Conservation (phyloP, 2,329 filamentous ascomycete species). For the Aspergillus sp. region DNA sequence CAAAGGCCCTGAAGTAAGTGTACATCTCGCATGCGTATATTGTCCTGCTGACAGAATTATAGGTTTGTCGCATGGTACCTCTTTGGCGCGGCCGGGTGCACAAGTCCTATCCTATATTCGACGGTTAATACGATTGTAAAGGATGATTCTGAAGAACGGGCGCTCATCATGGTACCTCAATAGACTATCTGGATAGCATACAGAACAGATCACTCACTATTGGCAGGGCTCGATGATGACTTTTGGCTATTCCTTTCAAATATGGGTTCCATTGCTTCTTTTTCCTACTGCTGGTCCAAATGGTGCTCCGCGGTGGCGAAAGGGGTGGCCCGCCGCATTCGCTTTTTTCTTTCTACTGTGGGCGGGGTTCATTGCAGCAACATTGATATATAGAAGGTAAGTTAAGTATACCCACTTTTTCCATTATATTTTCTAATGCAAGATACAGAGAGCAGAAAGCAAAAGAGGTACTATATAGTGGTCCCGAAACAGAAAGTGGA, state of each 20-base stretch:
- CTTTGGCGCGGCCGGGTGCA: constrained; percentile 43
- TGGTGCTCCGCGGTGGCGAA: constrained; percentile 51
- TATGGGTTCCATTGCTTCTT: constrained; percentile 49
- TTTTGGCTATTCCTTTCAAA: constrained; percentile 50
- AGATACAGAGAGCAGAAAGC: not conserved
- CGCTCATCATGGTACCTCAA: constrained; percentile 33
- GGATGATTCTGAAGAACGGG: constrained; percentile 44
- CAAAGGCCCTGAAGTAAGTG: constrained; percentile 49
- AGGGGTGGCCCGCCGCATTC: constrained; percentile 53
- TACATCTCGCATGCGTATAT: not conserved
- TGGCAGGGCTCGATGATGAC: constrained; percentile 50
- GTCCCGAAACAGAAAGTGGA: not conserved
- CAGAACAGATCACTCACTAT: not conserved
- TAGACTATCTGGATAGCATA: not conserved
- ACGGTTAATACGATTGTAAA: constrained; percentile 49
- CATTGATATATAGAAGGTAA: constrained; percentile 26
- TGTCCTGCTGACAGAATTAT: not conserved
- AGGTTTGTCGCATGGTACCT: constrained; percentile 49
- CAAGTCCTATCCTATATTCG: constrained; percentile 48
- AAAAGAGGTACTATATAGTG: not conserved
- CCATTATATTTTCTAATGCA: not conserved
- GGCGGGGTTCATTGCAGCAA: constrained; percentile 30
- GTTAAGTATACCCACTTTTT: not conserved
- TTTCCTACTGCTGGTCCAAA: constrained; percentile 47
- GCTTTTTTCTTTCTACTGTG: constrained; percentile 51